Conservation (phyloP, 257 asterid species). For the Capsicum baccatum region DNA sequence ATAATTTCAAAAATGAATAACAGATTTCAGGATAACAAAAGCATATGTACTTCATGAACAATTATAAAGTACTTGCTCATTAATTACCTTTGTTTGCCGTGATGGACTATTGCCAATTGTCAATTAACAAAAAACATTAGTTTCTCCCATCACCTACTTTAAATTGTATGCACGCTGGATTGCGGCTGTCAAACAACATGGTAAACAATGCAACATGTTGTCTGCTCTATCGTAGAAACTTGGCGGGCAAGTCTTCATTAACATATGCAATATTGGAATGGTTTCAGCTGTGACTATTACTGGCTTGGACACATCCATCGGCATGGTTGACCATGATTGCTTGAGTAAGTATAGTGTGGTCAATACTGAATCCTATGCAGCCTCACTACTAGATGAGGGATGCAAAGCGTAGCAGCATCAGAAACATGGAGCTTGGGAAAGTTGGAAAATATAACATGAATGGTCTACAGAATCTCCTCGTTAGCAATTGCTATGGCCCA, state of each 20-base stretch:
- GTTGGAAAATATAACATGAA: slow-evolving; percentile 70
- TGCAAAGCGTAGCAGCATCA: slow-evolving; percentile 79
- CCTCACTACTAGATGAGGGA: slow-evolving; percentile 80
- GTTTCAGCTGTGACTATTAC: slow-evolving; percentile 47
- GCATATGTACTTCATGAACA: slow-evolving; percentile 28
- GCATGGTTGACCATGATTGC: slow-evolving; percentile 81
- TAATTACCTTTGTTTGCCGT: slow-evolving; percentile 71
- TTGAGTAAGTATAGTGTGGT: slow-evolving; percentile 69
- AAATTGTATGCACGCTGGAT: slow-evolving; percentile 69
- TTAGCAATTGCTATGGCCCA: slow-evolving; percentile 60
- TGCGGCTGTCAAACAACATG: slow-evolving; percentile 84
- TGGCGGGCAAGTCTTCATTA: slow-evolving; percentile 70
- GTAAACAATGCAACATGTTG: slow-evolving; percentile 71
- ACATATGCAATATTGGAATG: slow-evolving; percentile 73
- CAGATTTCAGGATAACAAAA: neutral
- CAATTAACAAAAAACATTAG: slow-evolving; percentile 74
- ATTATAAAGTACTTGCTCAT: slow-evolving; percentile 29
- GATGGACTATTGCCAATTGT: slow-evolving; percentile 75
- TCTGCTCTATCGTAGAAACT: slow-evolving; percentile 73
- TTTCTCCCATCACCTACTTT: slow-evolving; percentile 72
- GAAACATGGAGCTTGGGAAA: slow-evolving; percentile 69
- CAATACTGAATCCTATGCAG: slow-evolving; percentile 69
- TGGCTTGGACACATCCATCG: slow-evolving; percentile 70
- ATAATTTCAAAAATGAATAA: neutral
- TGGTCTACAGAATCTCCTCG: slow-evolving; percentile 77